Base-by-base conservation (phyloP, 805 yeast species). In the Candida chilensis region DNA sequence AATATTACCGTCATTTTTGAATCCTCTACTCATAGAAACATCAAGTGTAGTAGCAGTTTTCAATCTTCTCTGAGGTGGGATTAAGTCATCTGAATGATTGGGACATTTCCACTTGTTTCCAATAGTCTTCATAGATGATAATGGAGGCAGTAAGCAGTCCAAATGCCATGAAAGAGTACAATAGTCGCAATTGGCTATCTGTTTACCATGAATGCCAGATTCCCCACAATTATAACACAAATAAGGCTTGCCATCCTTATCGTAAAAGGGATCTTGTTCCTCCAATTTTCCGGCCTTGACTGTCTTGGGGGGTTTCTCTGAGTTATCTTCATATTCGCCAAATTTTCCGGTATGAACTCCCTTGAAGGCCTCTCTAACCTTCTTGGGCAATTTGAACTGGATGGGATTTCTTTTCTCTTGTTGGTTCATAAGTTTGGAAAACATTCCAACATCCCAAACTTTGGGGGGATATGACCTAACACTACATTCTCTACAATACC, bases 81-180 rank as follows among this genome's bases (percentile, higher is more conserved):
- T 38, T 15, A 71, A 50, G 25, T 54, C 60, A 28, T 70, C 81
- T 14, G 74, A 72, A 56, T 86, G 96, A 41, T 82, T 79, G 2
- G 96, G 97, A 52, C 95, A 92, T 57, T 73, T 77, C 97, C 96
- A 90, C 50, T 78, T 83, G 27, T 65, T 64, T 2, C 92, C 94
- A 27, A 83, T 48, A 24, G 79, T 75, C 43, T 85, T 84, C 13
- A 79, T 72, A 5, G 79, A 63, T 11, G 84, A 66, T 41, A 85
- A 57, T 1, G 95, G 94, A 1, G 84, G 82, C 30, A 69, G 64
- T 11, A 88, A 53, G 52, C 97, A 88, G 53, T 90, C 96, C 28
- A 88, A 53, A 55, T 88, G 97, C 94, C 94, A 88, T 12, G 77
- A 69, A 3, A 81, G 60, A 0, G 79, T 64, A 52, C 97, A 88